Evolutionary conservation across 2,329 filamentous ascomycete genomes (phyloP), one percentile per base, ranked within the genome.

Genomic region (Colletotrichum lini): DNA sequence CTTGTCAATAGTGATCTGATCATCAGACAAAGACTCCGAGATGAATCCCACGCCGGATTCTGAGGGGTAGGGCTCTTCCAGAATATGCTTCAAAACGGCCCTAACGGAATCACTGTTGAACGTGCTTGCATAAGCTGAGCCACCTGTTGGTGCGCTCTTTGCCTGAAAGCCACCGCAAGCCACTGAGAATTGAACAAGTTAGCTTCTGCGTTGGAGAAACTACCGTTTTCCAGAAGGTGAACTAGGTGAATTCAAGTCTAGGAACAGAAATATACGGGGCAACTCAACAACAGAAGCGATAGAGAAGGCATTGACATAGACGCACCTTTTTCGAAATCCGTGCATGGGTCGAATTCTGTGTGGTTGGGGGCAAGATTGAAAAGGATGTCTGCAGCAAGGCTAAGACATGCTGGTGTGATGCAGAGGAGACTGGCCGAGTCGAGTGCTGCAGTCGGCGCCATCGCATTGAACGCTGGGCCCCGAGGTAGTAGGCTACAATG

Each of bases 111-210:
- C 90, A 23, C 80, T 81, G 87, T 92, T 89, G 67, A 18, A 86
- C 85, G 2, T 90, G 88, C 68, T 90, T 91, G 30, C 86, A 85
- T 73, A 86, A 84, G 44, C 85, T 71, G 90, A 87, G 76, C 93
- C 91, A 5, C 88, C 82, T 2, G 91, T 86, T 70, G 93, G 85
- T 75, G 92, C 90, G 80, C 93, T 87, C 13, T 83, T 85, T 21
- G 88, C 83, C 65, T 86, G 83, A 87, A 91, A 94, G 16, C 91
- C 91, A 62, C 89, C 90, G 75, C 92, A 93, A 38, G 90, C 89
- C 71, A 90, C 63, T 70, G 21, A 47, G 23, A 56, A 42, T 44
- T 30, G 35, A 58, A 23, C 44, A 38, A n/a, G 15, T 65, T 21
- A 57, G 47, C 10, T 38, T 2, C 35, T 38, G 8, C 16, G 35